These are phyloP conservation scores for Acanthamoeba polyphaga DNA, from an alignment of 208 protist species.

Conservation along the genomic window DNA sequence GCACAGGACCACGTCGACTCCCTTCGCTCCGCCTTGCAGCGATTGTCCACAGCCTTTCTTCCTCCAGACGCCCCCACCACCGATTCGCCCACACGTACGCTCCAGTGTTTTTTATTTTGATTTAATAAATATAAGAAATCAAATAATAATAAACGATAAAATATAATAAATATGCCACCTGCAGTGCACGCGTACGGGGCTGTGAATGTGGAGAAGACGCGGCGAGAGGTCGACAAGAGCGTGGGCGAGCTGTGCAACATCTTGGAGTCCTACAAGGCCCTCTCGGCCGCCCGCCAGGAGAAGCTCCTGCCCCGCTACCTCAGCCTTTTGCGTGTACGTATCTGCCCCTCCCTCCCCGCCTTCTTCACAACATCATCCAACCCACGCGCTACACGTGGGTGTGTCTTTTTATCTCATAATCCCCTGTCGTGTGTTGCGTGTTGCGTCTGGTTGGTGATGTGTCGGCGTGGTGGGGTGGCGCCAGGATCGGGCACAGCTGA, in stretches of 20 bases:
- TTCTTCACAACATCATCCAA: neutral
- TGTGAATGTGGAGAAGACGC: slow-evolving; percentile 17
- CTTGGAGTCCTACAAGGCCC: slow-evolving; percentile 35
- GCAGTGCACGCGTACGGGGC: neutral
- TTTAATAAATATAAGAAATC: neutral
- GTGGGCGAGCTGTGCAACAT: neutral
- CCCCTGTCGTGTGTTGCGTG: too few relatives aligned
- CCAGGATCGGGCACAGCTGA: slow-evolving; percentile 41
- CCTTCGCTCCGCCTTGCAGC: neutral
- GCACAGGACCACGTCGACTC: slow-evolving; percentile 1
- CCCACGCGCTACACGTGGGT: neutral
- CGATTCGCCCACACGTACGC: neutral
- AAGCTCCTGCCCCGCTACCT: slow-evolving; percentile 22
- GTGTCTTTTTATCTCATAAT: too few relatives aligned
- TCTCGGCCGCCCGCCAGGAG: neutral
- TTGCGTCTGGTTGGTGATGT: too few relatives aligned
- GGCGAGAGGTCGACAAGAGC: neutral
- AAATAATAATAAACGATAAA: too few relatives aligned
- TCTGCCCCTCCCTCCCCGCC: neutral
- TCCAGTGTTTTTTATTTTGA: neutral
- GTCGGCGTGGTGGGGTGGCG: neutral
- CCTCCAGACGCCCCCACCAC: neutral
- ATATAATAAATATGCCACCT: neutral
- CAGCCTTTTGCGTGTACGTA: neutral
- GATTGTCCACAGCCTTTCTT: neutral